A percentile compares a stretch with the other conserved stretches of the same genome.
phyloP scores from a whole-genome alignment of 2,329 filamentous ascomycete species.

The Simplicillium sp. region DNA sequence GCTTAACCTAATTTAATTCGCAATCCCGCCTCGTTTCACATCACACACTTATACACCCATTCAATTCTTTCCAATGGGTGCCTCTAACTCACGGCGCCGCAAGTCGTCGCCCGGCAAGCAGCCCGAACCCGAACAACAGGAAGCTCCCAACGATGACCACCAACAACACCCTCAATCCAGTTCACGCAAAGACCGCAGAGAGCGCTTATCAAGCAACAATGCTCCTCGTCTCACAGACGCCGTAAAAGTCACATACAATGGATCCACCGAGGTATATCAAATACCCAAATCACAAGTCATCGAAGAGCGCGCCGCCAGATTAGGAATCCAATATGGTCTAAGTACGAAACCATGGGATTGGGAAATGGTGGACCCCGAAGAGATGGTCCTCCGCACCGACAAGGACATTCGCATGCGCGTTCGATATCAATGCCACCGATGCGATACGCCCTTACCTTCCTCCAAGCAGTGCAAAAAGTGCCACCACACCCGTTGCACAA shows the following conservation, averaged over 20 bases:
- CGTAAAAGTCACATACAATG: neutral
- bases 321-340: slow-evolving; percentile 31
- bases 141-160: too few relatives aligned
- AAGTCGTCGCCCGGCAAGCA: too few relatives aligned
- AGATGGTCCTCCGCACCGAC: slow-evolving; percentile 54
- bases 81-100: too few relatives aligned
- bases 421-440: slow-evolving; percentile 72
- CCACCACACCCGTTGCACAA: slow-evolving; percentile 70
- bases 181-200: too few relatives aligned
- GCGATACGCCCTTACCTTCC: slow-evolving; percentile 62
- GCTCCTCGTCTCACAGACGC: too few relatives aligned
- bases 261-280: slow-evolving; percentile 17
- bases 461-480: slow-evolving; percentile 69
- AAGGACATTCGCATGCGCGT: slow-evolving; percentile 72
- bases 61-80: too few relatives aligned
- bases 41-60: too few relatives aligned
- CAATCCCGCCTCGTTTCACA: too few relatives aligned
- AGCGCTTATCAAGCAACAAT: too few relatives aligned
- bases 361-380: slow-evolving; percentile 36
- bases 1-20: too few relatives aligned
- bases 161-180: too few relatives aligned
- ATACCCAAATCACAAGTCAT: slow-evolving; percentile 41
- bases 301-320: slow-evolving; percentile 38
- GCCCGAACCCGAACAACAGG: too few relatives aligned
- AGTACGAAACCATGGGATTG: slow-evolving; percentile 46